phyloP scores from a whole-genome alignment of 805 yeast species.

The Candida arabinofermentans region DNA sequence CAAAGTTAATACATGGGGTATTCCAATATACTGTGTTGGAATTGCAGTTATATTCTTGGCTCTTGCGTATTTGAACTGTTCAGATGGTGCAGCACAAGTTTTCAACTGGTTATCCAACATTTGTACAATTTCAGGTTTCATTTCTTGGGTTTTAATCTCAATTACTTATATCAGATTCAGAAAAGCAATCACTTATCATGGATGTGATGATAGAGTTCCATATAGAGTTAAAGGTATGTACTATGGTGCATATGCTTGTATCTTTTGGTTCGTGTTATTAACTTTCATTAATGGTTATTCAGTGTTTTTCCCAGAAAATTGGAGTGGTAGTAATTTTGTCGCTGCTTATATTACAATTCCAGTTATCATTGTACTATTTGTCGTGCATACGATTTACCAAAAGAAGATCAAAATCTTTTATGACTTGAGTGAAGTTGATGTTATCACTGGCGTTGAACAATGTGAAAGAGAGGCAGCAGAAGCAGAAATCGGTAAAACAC shows the following conservation, averaged over 20 bases:
- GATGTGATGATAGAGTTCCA: constrained; percentile 51
- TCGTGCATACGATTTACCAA: constrained; percentile 49
- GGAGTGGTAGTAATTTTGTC: constrained; percentile 49
- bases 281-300: constrained; percentile 62
- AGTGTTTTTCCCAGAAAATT: constrained; percentile 50
- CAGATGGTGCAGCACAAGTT: constrained; percentile 48
- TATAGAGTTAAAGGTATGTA: constrained; percentile 55
- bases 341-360: constrained; percentile 67
- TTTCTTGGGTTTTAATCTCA: constrained; percentile 56
- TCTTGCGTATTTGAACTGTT: constrained; percentile 51
- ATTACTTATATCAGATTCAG: constrained; percentile 59
- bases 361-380: constrained; percentile 43
- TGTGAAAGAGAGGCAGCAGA: constrained; percentile 50
- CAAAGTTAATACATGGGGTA: constrained; percentile 42
- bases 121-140: constrained; percentile 62
- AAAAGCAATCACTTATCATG: constrained; percentile 54
- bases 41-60: constrained; percentile 37
- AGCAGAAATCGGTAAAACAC: constrained; percentile 32
- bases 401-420: constrained; percentile 40
- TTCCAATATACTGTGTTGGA: constrained; percentile 50
- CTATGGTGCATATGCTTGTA: constrained; percentile 48
- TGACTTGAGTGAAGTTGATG: constrained; percentile 52
- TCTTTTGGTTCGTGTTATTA: constrained; percentile 45
- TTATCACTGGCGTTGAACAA: constrained; percentile 45
- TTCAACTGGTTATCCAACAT: constrained; percentile 65